Percentiles rank a stretch among this genome's conserved stretches.
Evolutionary conservation across 192 early-diverging fungal species (phyloP).

Genomic region (Umbelopsis sp.): DNA sequence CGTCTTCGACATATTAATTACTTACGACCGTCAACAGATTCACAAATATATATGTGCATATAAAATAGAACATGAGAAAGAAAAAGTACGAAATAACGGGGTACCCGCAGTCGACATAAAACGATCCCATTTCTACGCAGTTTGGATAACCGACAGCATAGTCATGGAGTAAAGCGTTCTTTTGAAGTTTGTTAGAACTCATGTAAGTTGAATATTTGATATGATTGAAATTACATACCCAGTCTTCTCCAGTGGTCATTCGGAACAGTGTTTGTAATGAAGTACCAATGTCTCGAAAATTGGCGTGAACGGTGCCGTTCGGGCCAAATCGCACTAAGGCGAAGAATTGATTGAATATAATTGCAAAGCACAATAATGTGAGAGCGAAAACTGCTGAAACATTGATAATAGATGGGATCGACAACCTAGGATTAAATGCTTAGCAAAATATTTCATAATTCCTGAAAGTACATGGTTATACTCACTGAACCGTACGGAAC

Average conservation of each 20-base stretch:
- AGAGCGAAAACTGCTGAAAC: slow-evolving; percentile 19
- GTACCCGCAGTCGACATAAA: slow-evolving; percentile 25
- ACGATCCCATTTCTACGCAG: background rate
- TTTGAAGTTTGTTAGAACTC: background rate
- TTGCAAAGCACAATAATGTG: slow-evolving; percentile 23
- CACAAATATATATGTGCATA: slow-evolving; percentile 37
- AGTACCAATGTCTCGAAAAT: slow-evolving; percentile 17
- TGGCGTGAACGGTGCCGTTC: slow-evolving; percentile 23
- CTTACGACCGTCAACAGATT: slow-evolving; percentile 33
- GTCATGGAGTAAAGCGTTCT: slow-evolving; percentile 32
- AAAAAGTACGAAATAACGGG: slow-evolving; percentile 15
- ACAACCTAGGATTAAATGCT: slow-evolving; percentile 4
- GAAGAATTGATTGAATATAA: slow-evolving; percentile 30
- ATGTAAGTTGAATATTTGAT: background rate
- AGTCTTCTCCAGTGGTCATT: slow-evolving; percentile 36
- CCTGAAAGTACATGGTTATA: background rate
- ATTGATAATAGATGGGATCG: slow-evolving; percentile 24
- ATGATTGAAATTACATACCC: slow-evolving; percentile 13
- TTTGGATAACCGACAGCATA: slow-evolving; percentile 12
- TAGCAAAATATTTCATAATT: background rate
- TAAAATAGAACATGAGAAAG: slow-evolving; percentile 28
- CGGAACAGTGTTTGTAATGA: slow-evolving; percentile 24
- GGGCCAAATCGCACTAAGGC: slow-evolving; percentile 20
- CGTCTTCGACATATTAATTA: background rate
- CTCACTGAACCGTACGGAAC: slow-evolving; percentile 26